These are phyloP conservation scores for Chlamydomonas asymmetrica DNA, from an alignment of 139 green algal species.

Conservation along the genomic window DNA sequence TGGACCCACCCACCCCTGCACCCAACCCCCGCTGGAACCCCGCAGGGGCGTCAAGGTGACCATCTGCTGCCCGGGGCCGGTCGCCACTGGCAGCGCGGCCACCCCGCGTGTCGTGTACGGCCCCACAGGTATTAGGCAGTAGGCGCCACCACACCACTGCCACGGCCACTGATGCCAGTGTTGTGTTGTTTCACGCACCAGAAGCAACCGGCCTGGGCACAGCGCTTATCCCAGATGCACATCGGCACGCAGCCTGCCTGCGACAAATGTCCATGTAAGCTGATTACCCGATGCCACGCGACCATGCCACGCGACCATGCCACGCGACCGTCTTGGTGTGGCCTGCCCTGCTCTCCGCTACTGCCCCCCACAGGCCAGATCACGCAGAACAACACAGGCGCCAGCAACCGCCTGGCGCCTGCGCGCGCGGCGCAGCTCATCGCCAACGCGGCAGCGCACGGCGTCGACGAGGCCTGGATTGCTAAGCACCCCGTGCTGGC, in stretches of 20 bases:
- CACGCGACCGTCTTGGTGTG: background rate
- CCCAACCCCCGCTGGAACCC: background rate
- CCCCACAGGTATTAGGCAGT: slow-evolving; percentile 50
- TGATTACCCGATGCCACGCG: no score
- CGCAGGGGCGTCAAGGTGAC: slow-evolving; percentile 70
- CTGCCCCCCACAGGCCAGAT: slow-evolving; percentile 12
- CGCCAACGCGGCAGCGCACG: slow-evolving; percentile 60
- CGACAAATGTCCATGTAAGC: no score
- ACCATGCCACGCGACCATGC: no score
- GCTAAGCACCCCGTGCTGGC: slow-evolving; percentile 76
- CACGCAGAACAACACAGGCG: slow-evolving; percentile 21
- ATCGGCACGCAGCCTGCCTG: no score
- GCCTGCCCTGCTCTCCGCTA: background rate
- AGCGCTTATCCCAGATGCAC: no score
- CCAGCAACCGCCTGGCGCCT: slow-evolving; percentile 8
- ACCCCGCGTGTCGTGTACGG: slow-evolving; percentile 62
- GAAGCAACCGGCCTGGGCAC: no score
- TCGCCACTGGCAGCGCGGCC: slow-evolving; percentile 37
- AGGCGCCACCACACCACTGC: no score
- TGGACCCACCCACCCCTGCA: no score
- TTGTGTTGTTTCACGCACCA: no score
- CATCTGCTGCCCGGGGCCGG: slow-evolving; percentile 78
- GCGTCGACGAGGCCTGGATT: slow-evolving; percentile 79
- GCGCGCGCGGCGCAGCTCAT: slow-evolving; percentile 63
- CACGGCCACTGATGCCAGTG: no score